Evolutionary conservation across 306 rosid genomes (phyloP).

Genomic region (Lathyrus aphaca): DNA sequence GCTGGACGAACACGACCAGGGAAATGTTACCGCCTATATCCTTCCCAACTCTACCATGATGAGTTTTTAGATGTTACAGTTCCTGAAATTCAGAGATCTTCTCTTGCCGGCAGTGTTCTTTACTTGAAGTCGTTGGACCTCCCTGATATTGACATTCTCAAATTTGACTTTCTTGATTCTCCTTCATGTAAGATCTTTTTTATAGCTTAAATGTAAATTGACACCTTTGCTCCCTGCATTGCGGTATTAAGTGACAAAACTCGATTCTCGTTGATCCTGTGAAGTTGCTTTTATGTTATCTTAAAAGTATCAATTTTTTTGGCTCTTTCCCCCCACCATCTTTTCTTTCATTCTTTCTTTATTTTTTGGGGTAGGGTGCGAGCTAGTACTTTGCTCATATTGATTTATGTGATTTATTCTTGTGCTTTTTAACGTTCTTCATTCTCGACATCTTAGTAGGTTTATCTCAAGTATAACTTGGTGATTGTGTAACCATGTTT

Average conservation of each 20-base stretch:
- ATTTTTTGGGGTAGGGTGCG: background rate
- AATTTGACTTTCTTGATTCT: constrained; percentile 90
- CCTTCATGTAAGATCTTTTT: constrained; percentile 68
- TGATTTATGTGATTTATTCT: constrained; percentile 19
- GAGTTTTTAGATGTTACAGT: constrained; percentile 86
- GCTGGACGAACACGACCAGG: constrained; percentile 98
- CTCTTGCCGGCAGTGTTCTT: constrained; percentile 93
- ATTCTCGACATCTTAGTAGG: constrained; percentile 19
- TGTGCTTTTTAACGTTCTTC: constrained; percentile 22
- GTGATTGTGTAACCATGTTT: constrained; percentile 47
- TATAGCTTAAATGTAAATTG: background rate
- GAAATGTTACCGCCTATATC: constrained; percentile 90
- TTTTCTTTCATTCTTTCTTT: background rate
- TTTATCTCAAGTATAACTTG: constrained; percentile 22
- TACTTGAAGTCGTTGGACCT: constrained; percentile 96
- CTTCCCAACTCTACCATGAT: constrained; percentile 66
- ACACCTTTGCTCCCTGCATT: constrained; percentile 16
- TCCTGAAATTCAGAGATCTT: constrained; percentile 96
- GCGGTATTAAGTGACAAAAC: constrained; percentile 23
- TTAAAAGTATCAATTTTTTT: constrained; percentile 23
- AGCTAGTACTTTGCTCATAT: background rate
- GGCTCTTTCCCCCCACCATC: background rate
- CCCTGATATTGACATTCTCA: constrained; percentile 88
- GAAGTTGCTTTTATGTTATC: background rate
- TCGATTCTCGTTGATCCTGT: constrained; percentile 19